Evolutionary conservation across 225 moss, liverwort and hornwort species (phyloP).

Genomic region (Anthoceros angustus): DNA sequence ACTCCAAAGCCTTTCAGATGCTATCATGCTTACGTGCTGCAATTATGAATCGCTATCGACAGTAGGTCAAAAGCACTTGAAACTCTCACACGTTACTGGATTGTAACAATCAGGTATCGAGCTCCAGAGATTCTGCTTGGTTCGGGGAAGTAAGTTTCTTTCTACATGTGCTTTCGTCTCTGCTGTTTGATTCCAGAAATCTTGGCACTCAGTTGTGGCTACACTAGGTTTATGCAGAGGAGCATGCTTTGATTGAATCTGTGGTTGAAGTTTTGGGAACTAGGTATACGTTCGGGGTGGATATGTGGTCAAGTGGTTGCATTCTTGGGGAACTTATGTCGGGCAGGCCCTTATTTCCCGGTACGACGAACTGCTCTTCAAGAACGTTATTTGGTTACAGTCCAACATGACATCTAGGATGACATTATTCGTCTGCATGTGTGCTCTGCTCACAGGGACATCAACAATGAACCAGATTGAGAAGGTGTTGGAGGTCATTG

Average conservation of each 20-base stretch:
- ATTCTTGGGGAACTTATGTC: conserved; percentile 85
- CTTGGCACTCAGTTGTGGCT: too few species aligned
- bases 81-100: background rate
- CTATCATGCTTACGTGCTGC: conserved; percentile 3
- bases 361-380: conserved; percentile 13
- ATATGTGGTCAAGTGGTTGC: conserved; percentile 97
- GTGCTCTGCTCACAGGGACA: conserved; percentile 34
- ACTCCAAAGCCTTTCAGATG: conserved; percentile 7
- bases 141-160: conserved; percentile 49
- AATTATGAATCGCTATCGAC: background rate
- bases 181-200: background rate
- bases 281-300: conserved; percentile 92
- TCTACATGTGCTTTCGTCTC: background rate
- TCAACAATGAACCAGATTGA: conserved; percentile 98
- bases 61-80: too few species aligned
- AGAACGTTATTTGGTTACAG: background rate
- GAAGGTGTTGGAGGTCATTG: conserved; percentile 85
- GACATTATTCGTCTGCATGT: background rate
- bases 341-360: conserved; percentile 78
- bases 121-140: conserved; percentile 91
- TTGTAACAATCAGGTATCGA: conserved; percentile 46
- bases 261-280: conserved; percentile 3
- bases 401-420: background rate
- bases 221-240: too few species aligned
- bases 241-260: background rate